Conservation (phyloP, 192 early-diverging fungal genomes). For the Coemansia sp. region DNA sequence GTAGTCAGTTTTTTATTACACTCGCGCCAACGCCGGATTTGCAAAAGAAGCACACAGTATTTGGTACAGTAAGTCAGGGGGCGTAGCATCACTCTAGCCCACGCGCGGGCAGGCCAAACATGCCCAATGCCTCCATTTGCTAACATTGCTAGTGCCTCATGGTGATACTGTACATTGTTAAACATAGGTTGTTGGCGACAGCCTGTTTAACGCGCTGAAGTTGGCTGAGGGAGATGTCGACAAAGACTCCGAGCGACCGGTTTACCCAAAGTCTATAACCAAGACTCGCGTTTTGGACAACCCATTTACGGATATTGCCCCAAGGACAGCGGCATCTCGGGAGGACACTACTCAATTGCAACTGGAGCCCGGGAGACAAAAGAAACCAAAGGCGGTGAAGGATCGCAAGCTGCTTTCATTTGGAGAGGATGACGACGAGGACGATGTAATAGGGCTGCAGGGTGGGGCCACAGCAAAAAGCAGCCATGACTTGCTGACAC, state of each 20-base stretch:
- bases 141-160: too few relatives aligned
- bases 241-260: slow-evolving; percentile 67
- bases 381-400: slow-evolving; percentile 38
- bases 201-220: slow-evolving; percentile 85
- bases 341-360: not conserved
- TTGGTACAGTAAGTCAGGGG: slow-evolving; percentile 75
- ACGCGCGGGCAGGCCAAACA: too few relatives aligned
- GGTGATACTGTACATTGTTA: too few relatives aligned
- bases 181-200: slow-evolving; percentile 82
- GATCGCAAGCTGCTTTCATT: slow-evolving; percentile 74
- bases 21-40: slow-evolving; percentile 78
- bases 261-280: slow-evolving; percentile 67
- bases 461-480: slow-evolving; percentile 58
- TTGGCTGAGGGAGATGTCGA: slow-evolving; percentile 79
- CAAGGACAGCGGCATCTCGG: slow-evolving; percentile 55
- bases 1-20: slow-evolving; percentile 94
- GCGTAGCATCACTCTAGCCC: too few relatives aligned
- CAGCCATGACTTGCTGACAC: slow-evolving; percentile 65
- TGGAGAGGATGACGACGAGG: slow-evolving; percentile 75
- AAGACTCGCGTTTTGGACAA: slow-evolving; percentile 69
- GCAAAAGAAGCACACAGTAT: slow-evolving; percentile 86
- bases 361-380: slow-evolving; percentile 1
- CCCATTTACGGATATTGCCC: slow-evolving; percentile 89
- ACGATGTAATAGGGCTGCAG: slow-evolving; percentile 3
- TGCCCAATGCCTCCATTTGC: too few relatives aligned